These are phyloP conservation scores for Ophioceras dolichostomum DNA, from an alignment of 2,329 filamentous ascomycete genomes.

Conservation along the genomic window DNA sequence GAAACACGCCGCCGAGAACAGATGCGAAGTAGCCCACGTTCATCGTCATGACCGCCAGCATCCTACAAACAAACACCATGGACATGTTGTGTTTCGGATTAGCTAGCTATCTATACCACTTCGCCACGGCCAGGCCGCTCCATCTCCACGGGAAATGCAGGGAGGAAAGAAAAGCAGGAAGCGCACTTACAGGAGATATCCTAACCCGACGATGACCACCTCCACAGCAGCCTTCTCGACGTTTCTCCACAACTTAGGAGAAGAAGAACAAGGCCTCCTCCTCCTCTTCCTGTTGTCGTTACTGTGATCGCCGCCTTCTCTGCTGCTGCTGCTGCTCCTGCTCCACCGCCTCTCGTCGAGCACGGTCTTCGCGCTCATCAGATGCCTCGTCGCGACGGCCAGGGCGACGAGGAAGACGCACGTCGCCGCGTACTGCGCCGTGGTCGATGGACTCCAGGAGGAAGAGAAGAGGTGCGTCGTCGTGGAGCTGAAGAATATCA, in stretches of 20 bases:
- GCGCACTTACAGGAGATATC: constrained; percentile 49
- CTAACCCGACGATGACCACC: constrained; percentile 46
- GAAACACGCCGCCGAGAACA: constrained; percentile 58
- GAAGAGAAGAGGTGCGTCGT: constrained; percentile 48
- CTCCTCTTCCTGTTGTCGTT: too few species aligned
- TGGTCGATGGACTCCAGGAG: constrained; percentile 47
- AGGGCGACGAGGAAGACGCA: constrained; percentile 61
- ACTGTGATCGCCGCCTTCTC: too few species aligned
- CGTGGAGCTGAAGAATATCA: constrained; percentile 39
- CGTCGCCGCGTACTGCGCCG: constrained; percentile 52
- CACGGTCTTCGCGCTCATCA: constrained; percentile 49
- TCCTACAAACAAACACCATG: too few species aligned
- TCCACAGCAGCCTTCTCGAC: constrained; percentile 28
- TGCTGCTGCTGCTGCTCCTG: too few species aligned
- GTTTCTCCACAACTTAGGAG: neutral
- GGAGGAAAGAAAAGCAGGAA: too few species aligned
- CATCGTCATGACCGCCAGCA: constrained; percentile 72
- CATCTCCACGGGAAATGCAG: too few species aligned
- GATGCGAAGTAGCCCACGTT: constrained; percentile 79
- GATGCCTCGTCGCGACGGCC: constrained; percentile 41
- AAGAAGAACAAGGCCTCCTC: too few species aligned
- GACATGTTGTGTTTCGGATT: too few species aligned
- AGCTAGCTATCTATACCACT: too few species aligned
- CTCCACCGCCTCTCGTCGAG: constrained; percentile 33
- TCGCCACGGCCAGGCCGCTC: too few species aligned